Conservation (phyloP, 257 asterid species). For the Solanum sejunctum region DNA sequence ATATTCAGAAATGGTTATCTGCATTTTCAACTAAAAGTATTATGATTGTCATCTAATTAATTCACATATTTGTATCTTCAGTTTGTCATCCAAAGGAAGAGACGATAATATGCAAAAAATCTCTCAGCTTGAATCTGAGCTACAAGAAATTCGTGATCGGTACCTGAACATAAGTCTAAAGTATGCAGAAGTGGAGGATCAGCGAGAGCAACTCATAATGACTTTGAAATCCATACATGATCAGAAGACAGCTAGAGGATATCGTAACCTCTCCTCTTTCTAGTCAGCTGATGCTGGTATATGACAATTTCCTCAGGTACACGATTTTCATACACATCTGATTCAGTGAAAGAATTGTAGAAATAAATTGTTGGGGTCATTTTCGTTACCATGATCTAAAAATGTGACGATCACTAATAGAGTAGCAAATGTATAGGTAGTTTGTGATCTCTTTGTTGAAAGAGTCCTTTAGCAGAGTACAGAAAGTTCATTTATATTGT, state of each 20-base stretch:
- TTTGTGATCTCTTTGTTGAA: neutral
- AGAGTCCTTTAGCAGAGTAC: neutral
- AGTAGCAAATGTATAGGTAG: neutral
- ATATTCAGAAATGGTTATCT: neutral
- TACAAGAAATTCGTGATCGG: slow-evolving; percentile 30
- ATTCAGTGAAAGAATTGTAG: neutral
- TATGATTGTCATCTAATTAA: neutral
- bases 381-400: neutral
- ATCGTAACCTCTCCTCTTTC: neutral
- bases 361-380: neutral
- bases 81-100: neutral
- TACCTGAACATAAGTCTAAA: slow-evolving; percentile 35
- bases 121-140: slow-evolving; percentile 19
- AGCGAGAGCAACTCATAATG: slow-evolving; percentile 36
- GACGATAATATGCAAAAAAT: neutral
- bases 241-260: neutral
- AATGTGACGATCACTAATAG: neutral
- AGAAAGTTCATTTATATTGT: neutral
- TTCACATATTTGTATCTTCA: neutral
- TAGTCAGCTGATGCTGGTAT: neutral
- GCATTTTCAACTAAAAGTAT: neutral
- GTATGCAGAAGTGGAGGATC: slow-evolving; percentile 37
- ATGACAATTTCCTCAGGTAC: neutral
- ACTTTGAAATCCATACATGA: slow-evolving; percentile 15
- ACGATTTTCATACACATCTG: neutral